Evolutionary conservation across 441 rosid genomes (phyloP), one percentile per base, ranked within the genome.

Genomic region (Adansonia grandidieri): DNA sequence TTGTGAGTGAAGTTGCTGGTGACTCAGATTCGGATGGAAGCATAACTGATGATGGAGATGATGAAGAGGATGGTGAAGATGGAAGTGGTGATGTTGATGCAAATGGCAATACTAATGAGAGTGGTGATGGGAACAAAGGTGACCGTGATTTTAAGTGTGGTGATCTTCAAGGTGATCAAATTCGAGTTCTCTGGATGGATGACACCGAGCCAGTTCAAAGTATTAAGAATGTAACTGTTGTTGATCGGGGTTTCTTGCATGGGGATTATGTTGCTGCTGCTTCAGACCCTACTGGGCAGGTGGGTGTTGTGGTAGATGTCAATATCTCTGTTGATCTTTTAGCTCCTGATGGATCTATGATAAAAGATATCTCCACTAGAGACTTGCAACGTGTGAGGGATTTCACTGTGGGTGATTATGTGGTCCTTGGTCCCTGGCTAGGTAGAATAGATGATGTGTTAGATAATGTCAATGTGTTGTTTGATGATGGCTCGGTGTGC

Each of bases 401-500:
- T 80, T 91, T 96, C 68, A 78, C 89, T 72, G 86, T 88, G 74
- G 99, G 98, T 54, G 99, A 96, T 86, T 89, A 88, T 86, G 97
- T 94, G 79, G 91, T 94, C 80, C 88, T 85, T 79, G 97, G 97
- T 51, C 96, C 99, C 7, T 96, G 98, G 99, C 81, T 96, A 65
- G 98, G 99, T 77, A 88, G 97, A 86, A 83, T 96, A 82, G 94
- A 93, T 86, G 98, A 94, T 86, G 92, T 96, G 76, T 81, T 90
- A 80, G 99, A 96, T 83, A 93, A 93, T 84, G 97, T 96, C 80
- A 96, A 96, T 42, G 97, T 96, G 77, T 82, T 91, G 82, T 86
- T 93, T 84, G 99, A 94, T 88, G 99, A 96, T 88, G 97, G 99
- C 82, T 91, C 97, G 68, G 81, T 87, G 76, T 96, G 98, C 89